Evolutionary conservation across 2,329 filamentous ascomycete species (phyloP).

Genomic region (Trichoderma hamatum): DNA sequence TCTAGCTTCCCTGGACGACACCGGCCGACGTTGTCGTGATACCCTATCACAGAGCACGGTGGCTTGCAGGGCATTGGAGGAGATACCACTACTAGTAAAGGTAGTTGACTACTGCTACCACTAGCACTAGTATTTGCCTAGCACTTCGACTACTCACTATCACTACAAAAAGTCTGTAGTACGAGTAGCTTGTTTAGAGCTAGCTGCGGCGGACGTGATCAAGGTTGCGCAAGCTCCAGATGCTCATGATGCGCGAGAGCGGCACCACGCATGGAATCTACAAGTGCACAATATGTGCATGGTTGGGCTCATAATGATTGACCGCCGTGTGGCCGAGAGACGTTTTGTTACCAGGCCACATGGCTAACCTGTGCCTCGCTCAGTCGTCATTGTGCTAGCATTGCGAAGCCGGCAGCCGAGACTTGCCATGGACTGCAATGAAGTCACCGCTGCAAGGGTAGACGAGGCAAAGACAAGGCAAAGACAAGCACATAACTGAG

Average conservation of each 20-base stretch:
- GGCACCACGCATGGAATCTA: conserved; percentile 17
- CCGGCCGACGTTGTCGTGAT: conserved; percentile 25
- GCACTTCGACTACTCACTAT: neutral
- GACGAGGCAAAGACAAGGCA: conserved; percentile 11
- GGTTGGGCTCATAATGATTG: conserved; percentile 24
- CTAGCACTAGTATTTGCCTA: neutral
- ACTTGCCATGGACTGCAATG: conserved; percentile 14
- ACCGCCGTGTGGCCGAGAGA: conserved; percentile 27
- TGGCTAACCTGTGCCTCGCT: conserved; percentile 1
- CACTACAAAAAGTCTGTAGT: conserved; percentile 14
- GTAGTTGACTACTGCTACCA: neutral
- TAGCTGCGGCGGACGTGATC: conserved; percentile 32
- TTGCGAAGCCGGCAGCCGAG: conserved; percentile 30
- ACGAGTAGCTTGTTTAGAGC: conserved; percentile 20
- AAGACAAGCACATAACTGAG: conserved; percentile 7
- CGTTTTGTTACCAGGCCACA: neutral
- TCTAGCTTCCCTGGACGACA: conserved; percentile 6
- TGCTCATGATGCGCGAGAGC: conserved; percentile 30
- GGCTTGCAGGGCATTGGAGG: conserved; percentile 14
- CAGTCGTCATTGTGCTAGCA: conserved; percentile 25
- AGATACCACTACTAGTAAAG: neutral
- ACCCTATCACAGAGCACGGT: conserved; percentile 19
- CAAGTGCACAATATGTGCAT: neutral
- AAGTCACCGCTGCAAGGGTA: conserved; percentile 16
- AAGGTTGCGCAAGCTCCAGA: conserved; percentile 35